Evolutionary conservation across 2,329 filamentous ascomycete species (phyloP).

Genomic region (Mollisia scopiformis): DNA sequence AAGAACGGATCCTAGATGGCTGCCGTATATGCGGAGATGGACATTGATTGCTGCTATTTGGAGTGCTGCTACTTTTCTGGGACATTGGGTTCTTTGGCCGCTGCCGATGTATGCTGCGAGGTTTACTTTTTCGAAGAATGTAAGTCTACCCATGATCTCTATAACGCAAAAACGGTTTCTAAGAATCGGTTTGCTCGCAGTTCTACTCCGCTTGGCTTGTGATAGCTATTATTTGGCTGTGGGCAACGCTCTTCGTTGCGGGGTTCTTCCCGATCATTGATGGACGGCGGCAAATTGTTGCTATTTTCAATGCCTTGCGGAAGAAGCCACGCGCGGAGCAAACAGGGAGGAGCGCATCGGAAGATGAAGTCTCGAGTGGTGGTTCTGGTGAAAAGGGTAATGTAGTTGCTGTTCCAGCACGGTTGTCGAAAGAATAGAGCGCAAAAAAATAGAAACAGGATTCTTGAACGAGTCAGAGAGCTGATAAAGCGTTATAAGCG

Average conservation of each 20-base stretch:
- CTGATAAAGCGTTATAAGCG: no score
- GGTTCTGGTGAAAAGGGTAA: no score
- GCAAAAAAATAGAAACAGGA: no score
- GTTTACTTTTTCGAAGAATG: conserved; percentile 8
- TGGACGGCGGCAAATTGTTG: conserved; percentile 1
- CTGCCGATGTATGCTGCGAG: conserved; percentile 11
- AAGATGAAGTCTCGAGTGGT: no score
- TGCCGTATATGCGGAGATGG: conserved; percentile 6
- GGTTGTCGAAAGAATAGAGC: no score
- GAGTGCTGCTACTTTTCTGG: conserved; percentile 9
- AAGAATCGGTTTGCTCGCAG: background rate
- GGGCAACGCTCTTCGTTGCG: conserved; percentile 6
- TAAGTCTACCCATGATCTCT: background rate
- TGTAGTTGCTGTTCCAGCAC: no score
- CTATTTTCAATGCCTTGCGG: background rate
- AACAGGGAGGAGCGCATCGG: no score
- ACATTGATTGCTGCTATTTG: conserved; percentile 8
- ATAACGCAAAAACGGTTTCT: background rate
- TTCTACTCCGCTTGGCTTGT: conserved; percentile 11
- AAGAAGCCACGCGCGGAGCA: no score
- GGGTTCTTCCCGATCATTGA: conserved; percentile 10
- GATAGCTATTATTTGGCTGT: conserved; percentile 9
- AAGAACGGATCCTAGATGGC: conserved; percentile 3
- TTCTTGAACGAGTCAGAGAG: no score
- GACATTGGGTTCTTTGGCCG: conserved; percentile 5